Base-by-base conservation (phyloP, 495 filamentous ascomycete genomes). In the Penicillium roqueforti region DNA sequence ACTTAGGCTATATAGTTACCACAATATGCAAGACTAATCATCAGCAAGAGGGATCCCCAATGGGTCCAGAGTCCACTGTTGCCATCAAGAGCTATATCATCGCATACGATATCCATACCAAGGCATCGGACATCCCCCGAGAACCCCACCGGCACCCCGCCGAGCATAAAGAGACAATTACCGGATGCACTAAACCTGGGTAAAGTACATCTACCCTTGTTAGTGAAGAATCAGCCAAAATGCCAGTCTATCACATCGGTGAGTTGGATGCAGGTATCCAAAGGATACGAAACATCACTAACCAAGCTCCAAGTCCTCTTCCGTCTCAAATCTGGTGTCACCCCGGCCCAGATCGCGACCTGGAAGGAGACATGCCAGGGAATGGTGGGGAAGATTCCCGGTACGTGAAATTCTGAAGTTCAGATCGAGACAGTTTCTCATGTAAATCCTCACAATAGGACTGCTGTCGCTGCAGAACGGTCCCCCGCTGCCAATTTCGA, bases 381-480 rank as follows among this genome's bases (percentile, higher is more conserved):
- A 6, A 73, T 74, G 67, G 67, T 74, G 26, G 73, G 73, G 13
- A 63, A 74, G 49, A 68, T 76, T 54, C 70, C 71, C 25, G 72
- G 66, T 67, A 4, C 32, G 60, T 39, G n/a, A 19, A 4, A 28
- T 4, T 10, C 1, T 3, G 13, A 18, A 38, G 1, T 4, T 4
- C 32, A 7, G 3, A 3, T 14, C 1, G 16, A 19, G 26, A 20
- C n/a, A 19, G 16, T 1, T 4, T 0, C 19, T 40, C 28, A 39
- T 38, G 34, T 3, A 22, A 0, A 28, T n/a, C 4, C 2, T 23
- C 11, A 8, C 7, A 36, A 40, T 25, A 68, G 67, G 73, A 11
- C 60, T 74, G 9, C 9, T 63, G 3, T 72, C 71, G 13, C 40
- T 76, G 5, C 54, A 73, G 53, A 53, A 63, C 23, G 59, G 58